Evolutionary conservation across 2,329 filamentous ascomycete genomes (phyloP).

Genomic region (Tolypocladium pustulatum): DNA sequence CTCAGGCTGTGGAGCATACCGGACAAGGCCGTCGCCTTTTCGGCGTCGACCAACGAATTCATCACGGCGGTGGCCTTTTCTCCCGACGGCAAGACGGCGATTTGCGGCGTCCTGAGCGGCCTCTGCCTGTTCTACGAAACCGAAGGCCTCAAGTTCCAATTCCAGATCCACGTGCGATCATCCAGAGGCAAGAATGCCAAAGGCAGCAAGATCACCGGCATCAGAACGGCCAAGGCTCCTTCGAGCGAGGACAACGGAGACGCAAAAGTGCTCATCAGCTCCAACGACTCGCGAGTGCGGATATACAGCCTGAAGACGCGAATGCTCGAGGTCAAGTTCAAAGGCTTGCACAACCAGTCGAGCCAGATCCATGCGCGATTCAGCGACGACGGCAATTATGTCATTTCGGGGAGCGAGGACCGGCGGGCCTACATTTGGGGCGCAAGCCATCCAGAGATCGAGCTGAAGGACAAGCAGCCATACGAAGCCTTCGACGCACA

Average conservation of each 20-base stretch:
- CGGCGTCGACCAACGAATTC: conserved; percentile 67
- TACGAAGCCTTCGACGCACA: conserved; percentile 89
- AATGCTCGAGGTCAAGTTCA: conserved; percentile 77
- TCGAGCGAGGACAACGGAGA: conserved; percentile 41
- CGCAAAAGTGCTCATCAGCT: conserved; percentile 79
- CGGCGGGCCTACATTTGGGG: conserved; percentile 86
- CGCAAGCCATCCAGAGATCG: conserved; percentile 34
- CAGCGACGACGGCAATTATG: conserved; percentile 74
- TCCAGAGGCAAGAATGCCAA: conserved; percentile 88
- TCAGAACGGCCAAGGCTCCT: conserved; percentile 60
- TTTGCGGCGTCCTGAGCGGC: conserved; percentile 79
- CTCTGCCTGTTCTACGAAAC: conserved; percentile 88
- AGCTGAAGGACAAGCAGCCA: conserved; percentile 68
- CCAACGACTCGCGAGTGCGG: conserved; percentile 86
- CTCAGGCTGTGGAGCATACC: conserved; percentile 93
- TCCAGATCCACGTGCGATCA: conserved; percentile 87
- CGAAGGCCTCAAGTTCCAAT: conserved; percentile 72
- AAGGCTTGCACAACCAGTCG: conserved; percentile 79
- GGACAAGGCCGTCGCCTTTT: conserved; percentile 84
- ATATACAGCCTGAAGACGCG: conserved; percentile 85
- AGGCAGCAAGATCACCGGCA: conserved; percentile 94
- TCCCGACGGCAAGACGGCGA: conserved; percentile 79
- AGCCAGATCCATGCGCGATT: conserved; percentile 87
- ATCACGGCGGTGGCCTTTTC: conserved; percentile 92
- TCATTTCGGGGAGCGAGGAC: conserved; percentile 92